Evolutionary conservation across 352 stramenopile genomes (phyloP).

Genomic region (Globisporangium okanoganense): DNA sequence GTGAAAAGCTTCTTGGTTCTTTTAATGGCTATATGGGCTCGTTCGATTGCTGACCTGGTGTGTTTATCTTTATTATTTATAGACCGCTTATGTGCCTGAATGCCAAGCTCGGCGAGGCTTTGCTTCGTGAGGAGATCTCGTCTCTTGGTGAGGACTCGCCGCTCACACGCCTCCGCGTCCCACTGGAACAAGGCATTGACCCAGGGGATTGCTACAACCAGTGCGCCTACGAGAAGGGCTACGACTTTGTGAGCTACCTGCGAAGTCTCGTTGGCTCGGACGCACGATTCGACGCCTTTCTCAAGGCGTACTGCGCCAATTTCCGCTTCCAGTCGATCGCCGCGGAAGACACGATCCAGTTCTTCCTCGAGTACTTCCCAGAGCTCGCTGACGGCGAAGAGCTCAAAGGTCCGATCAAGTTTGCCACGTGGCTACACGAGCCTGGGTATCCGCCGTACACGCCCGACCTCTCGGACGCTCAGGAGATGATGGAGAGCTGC

Average conservation of each 20-base stretch:
- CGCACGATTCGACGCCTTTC: conserved; percentile 62
- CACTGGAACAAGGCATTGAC: conserved; percentile 70
- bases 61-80: neutral
- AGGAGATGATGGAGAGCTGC: conserved; percentile 68
- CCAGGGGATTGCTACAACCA: conserved; percentile 81
- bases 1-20: neutral
- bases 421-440: conserved; percentile 63
- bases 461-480: conserved; percentile 57
- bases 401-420: conserved; percentile 57
- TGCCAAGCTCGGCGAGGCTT: conserved; percentile 65
- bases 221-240: conserved; percentile 81
- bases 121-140: conserved; percentile 64
- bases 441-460: conserved; percentile 56
- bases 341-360: conserved; percentile 64
- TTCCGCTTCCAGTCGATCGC: conserved; percentile 78
- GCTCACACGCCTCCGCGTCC: conserved; percentile 65
- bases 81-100: conserved; percentile 65
- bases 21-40: neutral
- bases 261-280: conserved; percentile 61
- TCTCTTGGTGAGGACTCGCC: conserved; percentile 65
- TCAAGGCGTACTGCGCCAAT: conserved; percentile 56
- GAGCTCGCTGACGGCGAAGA: conserved; percentile 45
- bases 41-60: neutral
- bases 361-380: conserved; percentile 67
- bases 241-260: conserved; percentile 74